Evolutionary conservation across 2,329 filamentous ascomycete species (phyloP).

Genomic region (Clathrospora elynae): DNA sequence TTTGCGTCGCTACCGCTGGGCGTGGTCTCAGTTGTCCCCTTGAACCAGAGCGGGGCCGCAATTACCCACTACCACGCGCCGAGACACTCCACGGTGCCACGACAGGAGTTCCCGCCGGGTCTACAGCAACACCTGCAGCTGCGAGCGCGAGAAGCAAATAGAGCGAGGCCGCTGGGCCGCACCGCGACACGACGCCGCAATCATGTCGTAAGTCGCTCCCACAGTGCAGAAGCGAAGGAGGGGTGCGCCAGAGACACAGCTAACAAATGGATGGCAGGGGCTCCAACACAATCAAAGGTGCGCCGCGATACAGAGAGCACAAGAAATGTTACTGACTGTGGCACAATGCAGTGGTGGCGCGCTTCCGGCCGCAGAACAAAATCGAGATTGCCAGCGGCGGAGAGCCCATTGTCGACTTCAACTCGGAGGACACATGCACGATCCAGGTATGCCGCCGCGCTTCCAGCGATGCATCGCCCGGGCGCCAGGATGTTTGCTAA

Average conservation of each 20-base stretch:
- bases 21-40: constrained; percentile 33
- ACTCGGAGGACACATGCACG: constrained; percentile 84
- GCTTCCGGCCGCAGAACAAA: constrained; percentile 97
- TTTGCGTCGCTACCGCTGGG: not conserved
- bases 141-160: constrained; percentile 26
- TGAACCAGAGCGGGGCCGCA: constrained; percentile 40
- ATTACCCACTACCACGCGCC: constrained; percentile 35
- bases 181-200: constrained; percentile 36
- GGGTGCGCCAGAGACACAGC: constrained; percentile 40
- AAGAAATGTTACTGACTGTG: constrained; percentile 32
- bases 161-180: constrained; percentile 46
- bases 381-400: constrained; percentile 88
- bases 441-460: constrained; percentile 68
- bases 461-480: not conserved
- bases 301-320: constrained; percentile 13
- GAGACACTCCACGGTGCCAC: constrained; percentile 39
- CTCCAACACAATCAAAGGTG: constrained; percentile 56
- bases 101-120: constrained; percentile 27
- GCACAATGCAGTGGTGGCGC: constrained; percentile 75
- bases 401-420: constrained; percentile 88
- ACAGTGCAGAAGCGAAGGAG: constrained; percentile 5
- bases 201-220: constrained; percentile 47
- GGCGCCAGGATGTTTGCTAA: constrained; percentile 14
- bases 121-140: constrained; percentile 31
- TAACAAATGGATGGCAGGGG: constrained; percentile 47